Base-by-base conservation (phyloP, 371 early-diverging fungal species). In the Mortierella sp. region DNA sequence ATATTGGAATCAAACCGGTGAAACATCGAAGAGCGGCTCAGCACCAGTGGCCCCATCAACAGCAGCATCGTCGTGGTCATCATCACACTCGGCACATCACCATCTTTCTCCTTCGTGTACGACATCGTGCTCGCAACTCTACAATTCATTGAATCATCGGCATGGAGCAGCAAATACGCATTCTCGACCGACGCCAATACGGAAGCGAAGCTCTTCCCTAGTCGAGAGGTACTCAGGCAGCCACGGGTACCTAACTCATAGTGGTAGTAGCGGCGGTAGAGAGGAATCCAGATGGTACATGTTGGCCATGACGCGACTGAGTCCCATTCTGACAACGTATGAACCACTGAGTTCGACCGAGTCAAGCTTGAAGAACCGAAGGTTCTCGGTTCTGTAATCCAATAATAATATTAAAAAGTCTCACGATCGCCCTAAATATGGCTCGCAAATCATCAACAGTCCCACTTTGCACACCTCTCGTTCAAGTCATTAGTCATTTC, bases 241-340 rank as follows among this genome's bases (percentile, higher is more conserved):
- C 8, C 26, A 22, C 9, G 53, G 23, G 26, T 26, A 53, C 53
- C 53, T 22, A 26, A 17, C 5, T 17, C 26, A 53, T 28, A 22
- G 26, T 26, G 17, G 9, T 28, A 12, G 53, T 26, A 23, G 13
- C 26, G 53, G 53, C 26, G 26, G 28, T 32, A 53, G 40, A 15
- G 60, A 67, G 28, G 62, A 67, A 6, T 17, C 22, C 9, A 57
- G 49, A 37, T 26, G 51, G n/a, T 68, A 60, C 37, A 55, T 66
- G 54, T 26, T 76, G 59, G 64, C 76, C 15, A 13, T 76, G 59
- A 76, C 76, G 31, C 66, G 76, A 28, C 47, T 76, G 32, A 71
- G 29, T 26, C 76, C 76, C 1, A 67, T 42, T 15, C 26, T 76
- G 59, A 71, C 54, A 1, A 64, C 55, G 31, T 76, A 71, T 40